A percentile compares a stretch with the other conserved stretches of the same genome.
phyloP scores from a whole-genome alignment of 2,329 filamentous ascomycete species.

The Penicillium hordei region DNA sequence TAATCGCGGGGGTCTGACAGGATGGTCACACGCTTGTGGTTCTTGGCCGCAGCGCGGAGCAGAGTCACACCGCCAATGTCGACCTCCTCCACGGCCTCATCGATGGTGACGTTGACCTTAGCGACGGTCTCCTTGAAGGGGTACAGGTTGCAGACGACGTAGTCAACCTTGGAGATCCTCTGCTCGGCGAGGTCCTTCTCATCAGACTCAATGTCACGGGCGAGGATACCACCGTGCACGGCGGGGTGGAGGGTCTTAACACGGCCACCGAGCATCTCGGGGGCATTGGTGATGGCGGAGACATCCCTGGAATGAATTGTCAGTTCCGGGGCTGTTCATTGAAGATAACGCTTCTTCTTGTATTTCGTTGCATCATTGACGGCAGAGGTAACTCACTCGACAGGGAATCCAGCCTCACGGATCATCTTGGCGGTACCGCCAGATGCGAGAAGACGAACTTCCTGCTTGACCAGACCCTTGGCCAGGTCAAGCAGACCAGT shows the following conservation, averaged over 20 bases:
- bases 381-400: slow-evolving; percentile 66
- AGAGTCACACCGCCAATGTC: slow-evolving; percentile 98
- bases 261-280: slow-evolving; percentile 90
- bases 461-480: slow-evolving; percentile 82
- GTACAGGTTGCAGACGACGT: slow-evolving; percentile 96
- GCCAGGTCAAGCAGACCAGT: slow-evolving; percentile 89
- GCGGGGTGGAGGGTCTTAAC: slow-evolving; percentile 97
- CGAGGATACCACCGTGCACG: slow-evolving; percentile 81
- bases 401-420: slow-evolving; percentile 89
- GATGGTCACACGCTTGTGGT: slow-evolving; percentile 92
- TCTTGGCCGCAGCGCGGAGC: slow-evolving; percentile 95
- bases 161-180: slow-evolving; percentile 94
- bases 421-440: slow-evolving; percentile 96
- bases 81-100: slow-evolving; percentile 97
- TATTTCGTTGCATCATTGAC: not conserved
- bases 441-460: slow-evolving; percentile 90
- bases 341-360: not conserved
- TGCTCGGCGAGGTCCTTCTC: slow-evolving; percentile 95
- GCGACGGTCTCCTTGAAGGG: slow-evolving; percentile 98
- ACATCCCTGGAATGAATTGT: slow-evolving; percentile 66
- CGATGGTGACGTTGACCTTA: slow-evolving; percentile 94
- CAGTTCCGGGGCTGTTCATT: not conserved
- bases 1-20: slow-evolving; percentile 94
- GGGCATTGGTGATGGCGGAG: slow-evolving; percentile 92
- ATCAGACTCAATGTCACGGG: slow-evolving; percentile 89